These are phyloP conservation scores for Cymodocea nodosa DNA, from an alignment of 116 monocot species.

Conservation along the genomic window DNA sequence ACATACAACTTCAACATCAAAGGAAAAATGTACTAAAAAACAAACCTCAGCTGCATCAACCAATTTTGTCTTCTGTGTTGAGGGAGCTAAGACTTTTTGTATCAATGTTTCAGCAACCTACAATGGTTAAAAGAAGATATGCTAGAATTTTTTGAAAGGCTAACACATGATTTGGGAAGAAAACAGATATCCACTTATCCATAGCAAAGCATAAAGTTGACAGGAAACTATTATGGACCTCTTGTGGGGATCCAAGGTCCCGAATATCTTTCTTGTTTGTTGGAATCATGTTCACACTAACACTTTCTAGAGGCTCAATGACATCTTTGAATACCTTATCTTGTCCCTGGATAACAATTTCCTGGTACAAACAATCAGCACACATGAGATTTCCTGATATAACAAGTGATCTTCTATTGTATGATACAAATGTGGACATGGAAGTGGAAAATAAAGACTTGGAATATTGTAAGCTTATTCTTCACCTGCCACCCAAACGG, in stretches of 20 bases:
- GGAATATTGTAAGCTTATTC: background rate
- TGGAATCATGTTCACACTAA: conserved; percentile 63
- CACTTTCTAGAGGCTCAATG: conserved; percentile 93
- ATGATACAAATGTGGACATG: background rate
- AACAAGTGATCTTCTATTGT: background rate
- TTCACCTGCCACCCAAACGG: conserved; percentile 95
- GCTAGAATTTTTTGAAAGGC: background rate
- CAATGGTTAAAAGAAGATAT: background rate
- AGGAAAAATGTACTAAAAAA: background rate
- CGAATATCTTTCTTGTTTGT: conserved; percentile 67
- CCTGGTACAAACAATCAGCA: conserved; percentile 33
- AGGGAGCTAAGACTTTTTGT: conserved; percentile 66
- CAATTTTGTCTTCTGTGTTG: conserved; percentile 80
- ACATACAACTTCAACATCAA: no score
- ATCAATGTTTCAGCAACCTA: conserved; percentile 85
- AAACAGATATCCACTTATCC: background rate
- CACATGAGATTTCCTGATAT: background rate
- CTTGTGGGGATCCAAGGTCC: conserved; percentile 80
- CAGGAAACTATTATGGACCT: conserved; percentile 25
- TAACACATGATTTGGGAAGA: background rate
- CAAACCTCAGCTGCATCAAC: conserved; percentile 79
- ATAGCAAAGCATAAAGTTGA: background rate
- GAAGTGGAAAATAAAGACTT: background rate
- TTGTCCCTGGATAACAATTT: conserved; percentile 78
- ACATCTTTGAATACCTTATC: conserved; percentile 99